Evolutionary conservation across 352 stramenopile genomes (phyloP).

Genomic region (Phytophthora palmivora): DNA sequence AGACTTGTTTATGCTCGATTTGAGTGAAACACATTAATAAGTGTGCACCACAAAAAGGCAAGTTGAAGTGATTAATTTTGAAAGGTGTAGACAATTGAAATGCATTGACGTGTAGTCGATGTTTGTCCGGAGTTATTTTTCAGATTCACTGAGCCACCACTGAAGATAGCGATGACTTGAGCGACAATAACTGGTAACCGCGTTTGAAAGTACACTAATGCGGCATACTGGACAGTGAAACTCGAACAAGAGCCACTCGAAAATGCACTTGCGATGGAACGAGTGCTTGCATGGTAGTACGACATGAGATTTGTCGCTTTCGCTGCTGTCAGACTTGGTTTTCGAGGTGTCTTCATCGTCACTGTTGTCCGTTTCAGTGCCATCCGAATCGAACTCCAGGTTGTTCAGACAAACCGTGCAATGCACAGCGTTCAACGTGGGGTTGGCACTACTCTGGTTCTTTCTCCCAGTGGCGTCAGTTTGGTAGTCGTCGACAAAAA

Average conservation of each 20-base stretch:
- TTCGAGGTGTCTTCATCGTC: conserved; percentile 6
- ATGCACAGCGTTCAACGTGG: not conserved
- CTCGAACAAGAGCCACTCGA: conserved; percentile 68
- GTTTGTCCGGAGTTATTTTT: too few species aligned
- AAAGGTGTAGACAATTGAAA: too few species aligned
- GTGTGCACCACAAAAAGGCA: conserved; percentile 3
- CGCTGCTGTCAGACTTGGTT: not conserved
- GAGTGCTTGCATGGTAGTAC: conserved; percentile 59
- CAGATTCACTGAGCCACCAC: conserved; percentile 55
- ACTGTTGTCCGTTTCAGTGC: conserved; percentile 1
- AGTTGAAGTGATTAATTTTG: not conserved
- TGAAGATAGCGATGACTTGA: conserved; percentile 29
- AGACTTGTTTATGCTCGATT: conserved; percentile 7
- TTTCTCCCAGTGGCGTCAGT: not conserved
- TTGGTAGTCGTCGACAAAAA: conserved; percentile 16
- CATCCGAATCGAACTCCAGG: conserved; percentile 1
- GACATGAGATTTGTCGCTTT: conserved; percentile 7
- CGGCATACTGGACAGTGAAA: conserved; percentile 71
- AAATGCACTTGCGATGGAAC: conserved; percentile 73
- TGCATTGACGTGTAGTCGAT: too few species aligned
- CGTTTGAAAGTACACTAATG: conserved; percentile 42
- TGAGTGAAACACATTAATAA: not conserved
- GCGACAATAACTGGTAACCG: conserved; percentile 56
- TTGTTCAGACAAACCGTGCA: conserved; percentile 1
- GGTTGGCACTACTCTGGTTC: not conserved